phyloP scores from a whole-genome alignment of 139 green algal species.

The Nannochloris sp. region DNA sequence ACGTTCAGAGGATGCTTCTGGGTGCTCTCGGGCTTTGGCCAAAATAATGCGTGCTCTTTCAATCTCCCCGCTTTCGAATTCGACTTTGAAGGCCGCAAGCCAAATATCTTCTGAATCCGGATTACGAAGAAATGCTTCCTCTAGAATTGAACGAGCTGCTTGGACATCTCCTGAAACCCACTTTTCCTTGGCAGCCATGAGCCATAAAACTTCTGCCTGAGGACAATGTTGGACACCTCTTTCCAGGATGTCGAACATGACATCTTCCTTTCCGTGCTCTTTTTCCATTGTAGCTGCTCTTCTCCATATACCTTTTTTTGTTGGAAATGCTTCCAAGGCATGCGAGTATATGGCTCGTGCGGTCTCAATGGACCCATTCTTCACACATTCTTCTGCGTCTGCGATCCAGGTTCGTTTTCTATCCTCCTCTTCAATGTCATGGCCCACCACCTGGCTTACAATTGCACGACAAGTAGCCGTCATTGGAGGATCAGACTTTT shows the following conservation, averaged over 20 bases:
- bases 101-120: constrained; percentile 90
- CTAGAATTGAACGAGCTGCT: constrained; percentile 63
- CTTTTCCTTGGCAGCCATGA: constrained; percentile 95
- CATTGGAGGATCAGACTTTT: constrained; percentile 52
- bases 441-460: constrained; percentile 58
- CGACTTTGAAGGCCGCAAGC: constrained; percentile 97
- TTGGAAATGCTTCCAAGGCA: constrained; percentile 60
- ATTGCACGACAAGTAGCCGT: constrained; percentile 68
- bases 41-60: constrained; percentile 56
- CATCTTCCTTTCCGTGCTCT: constrained; percentile 54
- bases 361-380: constrained; percentile 64
- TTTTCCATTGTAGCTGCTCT: constrained; percentile 87
- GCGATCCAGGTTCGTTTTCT: constrained; percentile 79
- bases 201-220: constrained; percentile 89
- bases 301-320: constrained; percentile 78
- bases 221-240: constrained; percentile 81
- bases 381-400: constrained; percentile 54
- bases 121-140: constrained; percentile 78
- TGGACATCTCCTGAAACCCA: constrained; percentile 78
- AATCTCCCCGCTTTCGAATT: constrained; percentile 92
- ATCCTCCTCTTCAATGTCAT: constrained; percentile 88
- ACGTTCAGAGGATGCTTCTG: constrained; percentile 51
- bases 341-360: constrained; percentile 79
- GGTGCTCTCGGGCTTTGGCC: constrained; percentile 63
- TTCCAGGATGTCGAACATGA: constrained; percentile 73